These are phyloP conservation scores for Pseudonectria foliicola DNA, from an alignment of 2,329 filamentous ascomycete species.

Conservation along the genomic window DNA sequence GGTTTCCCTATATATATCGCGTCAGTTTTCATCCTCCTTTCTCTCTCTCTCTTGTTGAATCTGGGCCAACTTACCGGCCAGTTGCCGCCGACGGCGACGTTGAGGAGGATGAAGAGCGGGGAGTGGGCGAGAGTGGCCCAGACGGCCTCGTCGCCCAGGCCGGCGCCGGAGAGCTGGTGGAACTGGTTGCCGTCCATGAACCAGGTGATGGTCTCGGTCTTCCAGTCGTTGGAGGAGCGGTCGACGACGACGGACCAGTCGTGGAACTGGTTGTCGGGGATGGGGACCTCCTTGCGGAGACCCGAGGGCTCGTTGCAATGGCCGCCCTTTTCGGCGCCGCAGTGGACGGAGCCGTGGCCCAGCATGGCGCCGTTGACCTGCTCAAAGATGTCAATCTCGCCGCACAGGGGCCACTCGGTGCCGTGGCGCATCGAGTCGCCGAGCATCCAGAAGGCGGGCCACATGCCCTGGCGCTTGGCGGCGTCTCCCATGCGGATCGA, in stretches of 20 bases:
- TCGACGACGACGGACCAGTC: conserved; percentile 42
- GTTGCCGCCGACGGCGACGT: conserved; percentile 40
- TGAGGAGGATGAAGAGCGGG: conserved; percentile 39
- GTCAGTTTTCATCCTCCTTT: conserved; percentile 3
- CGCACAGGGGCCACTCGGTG: conserved; percentile 40
- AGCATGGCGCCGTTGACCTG: conserved; percentile 38
- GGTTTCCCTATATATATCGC: conserved; percentile 21
- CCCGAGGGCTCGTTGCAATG: conserved; percentile 42
- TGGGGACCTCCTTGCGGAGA: conserved; percentile 25
- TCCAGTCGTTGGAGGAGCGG: conserved; percentile 36
- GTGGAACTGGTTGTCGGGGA: conserved; percentile 43
- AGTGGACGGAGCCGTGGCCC: conserved; percentile 43
- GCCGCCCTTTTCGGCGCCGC: conserved; percentile 35
- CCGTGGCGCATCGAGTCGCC: conserved; percentile 40
- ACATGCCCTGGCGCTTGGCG: conserved; percentile 40
- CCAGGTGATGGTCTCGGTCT: conserved; percentile 42
- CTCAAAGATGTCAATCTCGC: conserved; percentile 46
- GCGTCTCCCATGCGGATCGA: conserved; percentile 36
- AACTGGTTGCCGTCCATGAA: conserved; percentile 38
- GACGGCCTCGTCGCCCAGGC: conserved; percentile 32
- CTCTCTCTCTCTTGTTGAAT: too few relatives aligned
- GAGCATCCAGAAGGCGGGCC: conserved; percentile 48
- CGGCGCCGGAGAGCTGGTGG: conserved; percentile 34
- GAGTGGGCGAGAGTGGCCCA: conserved; percentile 38
- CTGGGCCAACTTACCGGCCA: conserved; percentile 28